These are phyloP conservation scores for Bidens hawaiensis DNA, from an alignment of 140 eudicot species.

Conservation along the genomic window DNA sequence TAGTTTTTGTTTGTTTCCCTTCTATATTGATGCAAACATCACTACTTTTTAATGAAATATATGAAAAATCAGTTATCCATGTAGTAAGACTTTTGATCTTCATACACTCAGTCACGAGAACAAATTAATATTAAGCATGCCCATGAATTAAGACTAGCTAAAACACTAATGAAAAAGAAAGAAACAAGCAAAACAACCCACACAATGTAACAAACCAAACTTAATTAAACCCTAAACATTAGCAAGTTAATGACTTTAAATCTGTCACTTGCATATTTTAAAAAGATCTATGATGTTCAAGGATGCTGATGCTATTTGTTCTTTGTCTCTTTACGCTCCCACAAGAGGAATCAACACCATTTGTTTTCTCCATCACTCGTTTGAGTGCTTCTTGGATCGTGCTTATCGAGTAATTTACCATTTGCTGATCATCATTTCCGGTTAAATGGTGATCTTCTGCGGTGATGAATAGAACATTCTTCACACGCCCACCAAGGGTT, in stretches of 20 bases:
- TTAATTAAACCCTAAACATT: neutral
- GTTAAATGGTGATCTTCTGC: slow-evolving; percentile 45
- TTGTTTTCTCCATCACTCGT: slow-evolving; percentile 77
- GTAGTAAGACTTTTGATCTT: slow-evolving; percentile 14
- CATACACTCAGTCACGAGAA: slow-evolving; percentile 22
- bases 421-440: slow-evolving; percentile 27
- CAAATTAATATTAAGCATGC: slow-evolving; percentile 20
- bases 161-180: neutral
- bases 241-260: neutral
- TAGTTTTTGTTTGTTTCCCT: too few species aligned
- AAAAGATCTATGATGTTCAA: slow-evolving; percentile 48
- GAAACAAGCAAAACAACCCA: slow-evolving; percentile 28
- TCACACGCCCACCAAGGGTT: slow-evolving; percentile 84
- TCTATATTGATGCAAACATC: too few species aligned
- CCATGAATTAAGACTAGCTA: slow-evolving; percentile 17
- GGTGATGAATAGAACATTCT: slow-evolving; percentile 75
- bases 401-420: slow-evolving; percentile 44
- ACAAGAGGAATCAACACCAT: slow-evolving; percentile 57
- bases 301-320: slow-evolving; percentile 53
- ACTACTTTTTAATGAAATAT: neutral
- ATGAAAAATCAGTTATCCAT: too few species aligned
- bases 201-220: slow-evolving; percentile 8
- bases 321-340: slow-evolving; percentile 91
- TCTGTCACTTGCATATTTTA: slow-evolving; percentile 18
- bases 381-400: slow-evolving; percentile 85